Base-by-base conservation (phyloP, 1,284 basidiomycete genomes). In the Papiliotrema laurentii region DNA sequence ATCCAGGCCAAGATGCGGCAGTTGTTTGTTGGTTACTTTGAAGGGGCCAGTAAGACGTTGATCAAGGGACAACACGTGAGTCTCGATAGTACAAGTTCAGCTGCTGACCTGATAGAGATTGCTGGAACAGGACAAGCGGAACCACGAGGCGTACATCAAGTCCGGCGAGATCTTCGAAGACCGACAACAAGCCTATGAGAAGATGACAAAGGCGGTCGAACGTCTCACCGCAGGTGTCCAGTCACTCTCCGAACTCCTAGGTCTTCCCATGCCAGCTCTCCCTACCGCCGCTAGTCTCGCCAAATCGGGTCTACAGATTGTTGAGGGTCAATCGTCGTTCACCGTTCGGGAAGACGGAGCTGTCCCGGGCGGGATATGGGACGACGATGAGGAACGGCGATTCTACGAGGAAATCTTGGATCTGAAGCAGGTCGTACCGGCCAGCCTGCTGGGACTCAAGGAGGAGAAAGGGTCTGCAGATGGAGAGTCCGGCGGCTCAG, bases 141-240 rank as follows among this genome's bases (percentile, higher is more conserved):
- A 98, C 61, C 93, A 97, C 64, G 94, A 98, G 76, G 96, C 94
- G 50, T 98, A 98, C 70, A 97, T 98, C 63, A 87, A 90, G 33
- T 97, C 91, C 1, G 94, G 94, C 22, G 93, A 98, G 74, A 97
- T 99, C 58, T 98, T 99, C 61, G 96, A 99, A 69, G 96, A 99
- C 72, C 84, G 96, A 18, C 92, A 97, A 69, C 92, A 98, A 72
- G 89, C 87, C 13, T 98, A 97, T 69, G 96, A 99, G 76, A 93
- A 91, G 75, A 93, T 97, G 87, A 90, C 91, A 13, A 92, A 89
- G 70, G 82, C 83, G 30, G 96, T 97, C 62, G 94, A 98, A 74
- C 89, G 92, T 53, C 75, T 97, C 16, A 81, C 91, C 39, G 77
- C 84, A 13, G 89, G 83, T 56, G 90, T 91, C 48, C 89, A 92